These are phyloP conservation scores for Sextonia rubra DNA, from an alignment of 164 flowering plant genomes.

Conservation along the genomic window DNA sequence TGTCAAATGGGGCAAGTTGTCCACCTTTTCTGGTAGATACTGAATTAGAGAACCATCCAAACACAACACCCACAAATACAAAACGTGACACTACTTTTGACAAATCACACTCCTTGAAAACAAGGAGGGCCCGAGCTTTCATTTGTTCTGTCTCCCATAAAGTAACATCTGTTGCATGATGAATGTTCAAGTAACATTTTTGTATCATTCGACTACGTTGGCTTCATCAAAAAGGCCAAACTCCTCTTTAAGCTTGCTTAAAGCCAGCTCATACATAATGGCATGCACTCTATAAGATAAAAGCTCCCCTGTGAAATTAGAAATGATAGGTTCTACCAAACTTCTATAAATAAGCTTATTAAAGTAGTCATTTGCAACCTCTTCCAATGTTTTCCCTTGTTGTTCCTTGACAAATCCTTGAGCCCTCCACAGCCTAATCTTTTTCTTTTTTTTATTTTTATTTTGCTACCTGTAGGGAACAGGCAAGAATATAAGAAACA, in stretches of 20 bases:
- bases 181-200: conserved; percentile 21
- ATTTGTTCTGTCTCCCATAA: conserved; percentile 3
- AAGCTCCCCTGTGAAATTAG: not conserved
- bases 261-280: conserved; percentile 35
- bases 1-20: conserved; percentile 24
- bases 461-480: not conserved
- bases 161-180: conserved; percentile 10
- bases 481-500: not conserved
- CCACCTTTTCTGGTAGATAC: conserved; percentile 19
- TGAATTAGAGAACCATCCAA: conserved; percentile 22
- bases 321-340: not conserved
- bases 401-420: not conserved
- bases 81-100: conserved; percentile 17
- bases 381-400: conserved; percentile 1
- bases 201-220: conserved; percentile 1
- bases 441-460: conserved; percentile 4
- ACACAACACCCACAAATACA: conserved; percentile 29
- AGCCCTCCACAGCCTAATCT: not conserved
- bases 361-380: not conserved
- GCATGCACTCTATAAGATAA: conserved; percentile 31
- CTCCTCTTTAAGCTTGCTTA: conserved; percentile 23
- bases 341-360: not conserved
- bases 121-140: conserved; percentile 28
- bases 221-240: conserved; percentile 13
- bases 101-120: no score